Evolutionary conservation across 371 early-diverging fungal species (phyloP), one percentile per base, ranked within the genome.

Genomic region (Mortierella sp.): DNA sequence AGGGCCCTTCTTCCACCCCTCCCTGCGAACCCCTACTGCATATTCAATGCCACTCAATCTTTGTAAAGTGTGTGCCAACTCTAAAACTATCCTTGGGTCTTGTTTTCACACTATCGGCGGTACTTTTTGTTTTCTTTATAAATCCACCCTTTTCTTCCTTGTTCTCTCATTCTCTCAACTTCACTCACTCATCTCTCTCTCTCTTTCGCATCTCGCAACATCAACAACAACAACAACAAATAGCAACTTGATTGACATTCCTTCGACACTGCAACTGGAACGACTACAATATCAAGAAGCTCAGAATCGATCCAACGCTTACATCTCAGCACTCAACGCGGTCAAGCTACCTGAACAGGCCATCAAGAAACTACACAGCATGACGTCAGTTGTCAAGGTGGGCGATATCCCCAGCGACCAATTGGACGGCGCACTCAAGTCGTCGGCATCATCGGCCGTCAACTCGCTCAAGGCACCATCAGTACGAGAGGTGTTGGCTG

Each of bases 171-270:
- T 57, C 40, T 64, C 22, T 47, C 22, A 44, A 54, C 45, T 39
- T 44, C 50, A 43, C 46, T 37, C 54, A 25, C 64, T 48, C 25
- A 16, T 50, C 10, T 37, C 28, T 46, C 50, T 49, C 19, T 49
- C n/a, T 57, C 45, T 39, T 25, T 54, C 17, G 28, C 54, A 47
- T 28, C 17, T 4, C 10, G 10, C 34, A n/a, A n/a, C n/a, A n/a
- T n/a, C n/a, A n/a, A n/a, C n/a, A n/a, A n/a, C n/a, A n/a, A n/a
- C 39, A 39, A 39, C 39, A 39, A 39, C 14, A 7, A 37, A 41
- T 49, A 74, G 74, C 55, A 67, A 63, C 46, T 29, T 74, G 60
- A 74, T 74, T 46, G 74, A 74, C 49, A 74, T 74, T 56, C 74
- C 74, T 10, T 74, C 74, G 48, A 67, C 74, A 12, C 53, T 74